These are phyloP conservation scores for Aspergillus luchuensis DNA, from an alignment of 2,329 filamentous ascomycete species.

Conservation along the genomic window DNA sequence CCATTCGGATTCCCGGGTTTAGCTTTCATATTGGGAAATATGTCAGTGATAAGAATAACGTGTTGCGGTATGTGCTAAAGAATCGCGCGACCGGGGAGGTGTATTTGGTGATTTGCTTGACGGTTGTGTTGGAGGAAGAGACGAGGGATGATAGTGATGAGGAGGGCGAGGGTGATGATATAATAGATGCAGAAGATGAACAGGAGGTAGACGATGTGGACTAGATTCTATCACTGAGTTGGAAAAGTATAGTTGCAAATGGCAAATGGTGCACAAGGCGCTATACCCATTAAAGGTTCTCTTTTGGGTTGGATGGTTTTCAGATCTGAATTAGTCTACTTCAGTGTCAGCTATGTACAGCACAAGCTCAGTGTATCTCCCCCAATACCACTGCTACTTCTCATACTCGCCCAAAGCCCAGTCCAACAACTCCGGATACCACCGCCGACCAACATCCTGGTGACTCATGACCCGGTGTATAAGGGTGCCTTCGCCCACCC, in stretches of 20 bases:
- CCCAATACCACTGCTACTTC: not conserved
- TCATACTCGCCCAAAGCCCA: constrained; percentile 31
- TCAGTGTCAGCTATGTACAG: no score
- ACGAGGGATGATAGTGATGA: constrained; percentile 20
- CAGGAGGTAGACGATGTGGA: constrained; percentile 28
- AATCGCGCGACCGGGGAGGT: constrained; percentile 72
- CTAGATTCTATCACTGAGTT: not conserved
- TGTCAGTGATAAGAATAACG: constrained; percentile 70
- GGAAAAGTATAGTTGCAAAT: no score
- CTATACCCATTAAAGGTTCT: no score
- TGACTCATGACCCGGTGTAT: constrained; percentile 41
- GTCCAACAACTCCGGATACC: constrained; percentile 39
- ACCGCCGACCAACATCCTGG: constrained; percentile 39
- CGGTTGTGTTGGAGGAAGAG: constrained; percentile 58
- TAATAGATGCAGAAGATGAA: constrained; percentile 17
- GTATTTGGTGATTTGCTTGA: constrained; percentile 81
- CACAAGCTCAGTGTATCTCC: no score
- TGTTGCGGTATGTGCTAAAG: constrained; percentile 88
- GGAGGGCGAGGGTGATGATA: constrained; percentile 5
- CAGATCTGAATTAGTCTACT: no score
- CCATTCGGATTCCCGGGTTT: constrained; percentile 42
- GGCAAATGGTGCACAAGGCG: no score
- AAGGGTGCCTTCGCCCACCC: constrained; percentile 38
- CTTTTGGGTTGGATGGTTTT: no score
- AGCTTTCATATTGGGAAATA: constrained; percentile 39